Percentiles rank a stretch among this genome's conserved stretches.
Conservation (phyloP, 2,329 filamentous ascomycete species). For the Camptophora hylomeconis region DNA sequence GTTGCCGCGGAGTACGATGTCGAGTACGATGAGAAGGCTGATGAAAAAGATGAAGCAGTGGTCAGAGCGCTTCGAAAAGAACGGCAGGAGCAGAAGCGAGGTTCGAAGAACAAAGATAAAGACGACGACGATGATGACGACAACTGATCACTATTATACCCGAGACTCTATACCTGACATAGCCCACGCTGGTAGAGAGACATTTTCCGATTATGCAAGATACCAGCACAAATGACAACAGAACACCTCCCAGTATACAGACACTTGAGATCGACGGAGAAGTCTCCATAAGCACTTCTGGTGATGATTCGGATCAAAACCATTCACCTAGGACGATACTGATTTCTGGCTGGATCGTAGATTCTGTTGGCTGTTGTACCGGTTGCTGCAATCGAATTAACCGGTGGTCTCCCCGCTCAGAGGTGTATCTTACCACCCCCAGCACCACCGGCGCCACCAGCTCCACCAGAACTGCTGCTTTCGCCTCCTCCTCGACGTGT, state of each 20-base stretch:
- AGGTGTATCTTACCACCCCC: constrained; percentile 10
- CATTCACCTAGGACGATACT: constrained; percentile 7
- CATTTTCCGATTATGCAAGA: background rate
- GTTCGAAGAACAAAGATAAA: constrained; percentile 21
- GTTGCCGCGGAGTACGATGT: constrained; percentile 81
- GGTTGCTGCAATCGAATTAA: constrained; percentile 11
- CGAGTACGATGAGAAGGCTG: constrained; percentile 68
- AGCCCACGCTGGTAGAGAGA: too few relatives aligned
- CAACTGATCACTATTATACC: constrained; percentile 11
- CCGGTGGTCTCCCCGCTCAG: constrained; percentile 6
- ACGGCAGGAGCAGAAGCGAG: constrained; percentile 26
- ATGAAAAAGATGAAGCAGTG: constrained; percentile 53
- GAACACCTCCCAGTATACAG: constrained; percentile 11
- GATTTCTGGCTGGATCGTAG: constrained; percentile 30
- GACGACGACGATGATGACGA: constrained; percentile 24
- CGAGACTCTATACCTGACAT: too few relatives aligned
- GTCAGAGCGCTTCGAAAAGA: constrained; percentile 40
- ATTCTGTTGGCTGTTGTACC: constrained; percentile 20
- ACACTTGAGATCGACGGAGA: constrained; percentile 1
- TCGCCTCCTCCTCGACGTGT: constrained; percentile 27
- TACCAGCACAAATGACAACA: background rate
- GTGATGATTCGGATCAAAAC: too few relatives aligned
- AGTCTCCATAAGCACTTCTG: constrained; percentile 3
- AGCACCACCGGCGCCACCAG: constrained; percentile 4
- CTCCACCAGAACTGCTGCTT: constrained; percentile 11